phyloP scores from a whole-genome alignment of 2,329 filamentous ascomycete species.

The Fusarium tanahbumbuense region DNA sequence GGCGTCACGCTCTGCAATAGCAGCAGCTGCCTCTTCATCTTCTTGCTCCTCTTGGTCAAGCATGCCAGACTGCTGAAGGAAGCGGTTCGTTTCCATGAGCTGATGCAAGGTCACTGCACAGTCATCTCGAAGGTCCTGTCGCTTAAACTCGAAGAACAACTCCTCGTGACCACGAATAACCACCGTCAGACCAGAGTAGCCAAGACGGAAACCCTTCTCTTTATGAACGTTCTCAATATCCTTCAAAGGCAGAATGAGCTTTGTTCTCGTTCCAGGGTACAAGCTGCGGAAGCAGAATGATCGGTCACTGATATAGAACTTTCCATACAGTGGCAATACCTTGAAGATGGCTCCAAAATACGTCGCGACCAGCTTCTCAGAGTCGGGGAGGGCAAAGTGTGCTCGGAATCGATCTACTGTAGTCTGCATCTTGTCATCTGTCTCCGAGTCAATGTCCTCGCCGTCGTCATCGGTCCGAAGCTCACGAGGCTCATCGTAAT shows the following conservation, averaged over 20 bases:
- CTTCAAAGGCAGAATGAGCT: slow-evolving; percentile 88
- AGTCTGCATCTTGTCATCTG: slow-evolving; percentile 72
- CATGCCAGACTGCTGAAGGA: slow-evolving; percentile 75
- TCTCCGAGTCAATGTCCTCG: slow-evolving; percentile 64
- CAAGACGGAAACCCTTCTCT: slow-evolving; percentile 93
- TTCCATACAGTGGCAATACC: slow-evolving; percentile 91
- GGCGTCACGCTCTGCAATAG: slow-evolving; percentile 83
- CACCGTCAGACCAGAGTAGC: slow-evolving; percentile 90
- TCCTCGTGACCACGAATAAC: slow-evolving; percentile 95
- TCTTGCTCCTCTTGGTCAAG: slow-evolving; percentile 76
- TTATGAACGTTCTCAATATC: slow-evolving; percentile 95
- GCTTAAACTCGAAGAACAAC: slow-evolving; percentile 92
- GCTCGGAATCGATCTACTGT: slow-evolving; percentile 85
- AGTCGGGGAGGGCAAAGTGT: slow-evolving; percentile 88
- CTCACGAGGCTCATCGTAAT: slow-evolving; percentile 77
- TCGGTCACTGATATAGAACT: slow-evolving; percentile 91
- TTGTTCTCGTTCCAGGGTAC: slow-evolving; percentile 88
- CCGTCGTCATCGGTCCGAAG: slow-evolving; percentile 62
- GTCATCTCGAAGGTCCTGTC: slow-evolving; percentile 84
- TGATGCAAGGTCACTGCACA: slow-evolving; percentile 85
- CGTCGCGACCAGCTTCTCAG: slow-evolving; percentile 85
- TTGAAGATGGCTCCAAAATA: slow-evolving; percentile 95
- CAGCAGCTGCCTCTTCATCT: slow-evolving; percentile 78
- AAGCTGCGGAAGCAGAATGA: slow-evolving; percentile 94
- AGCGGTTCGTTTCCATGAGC: slow-evolving; percentile 77